These are phyloP conservation scores for Cytospora mali DNA, from an alignment of 2,329 filamentous ascomycete genomes.

Conservation along the genomic window DNA sequence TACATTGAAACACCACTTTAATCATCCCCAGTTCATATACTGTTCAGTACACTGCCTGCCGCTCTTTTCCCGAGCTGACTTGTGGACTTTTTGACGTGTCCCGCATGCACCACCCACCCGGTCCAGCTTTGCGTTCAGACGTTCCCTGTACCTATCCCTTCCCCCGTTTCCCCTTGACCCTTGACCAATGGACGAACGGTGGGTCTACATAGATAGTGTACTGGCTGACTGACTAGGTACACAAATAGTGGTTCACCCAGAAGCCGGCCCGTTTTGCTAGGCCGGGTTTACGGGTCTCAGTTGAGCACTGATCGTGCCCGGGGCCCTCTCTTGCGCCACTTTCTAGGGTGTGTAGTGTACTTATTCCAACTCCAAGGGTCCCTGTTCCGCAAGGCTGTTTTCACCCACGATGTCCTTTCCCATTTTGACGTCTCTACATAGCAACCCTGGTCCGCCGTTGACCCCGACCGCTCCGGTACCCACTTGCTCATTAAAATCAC, in stretches of 20 bases:
- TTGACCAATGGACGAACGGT: slow-evolving; percentile 16
- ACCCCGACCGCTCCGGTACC: background rate
- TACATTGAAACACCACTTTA: background rate
- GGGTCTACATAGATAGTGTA: background rate
- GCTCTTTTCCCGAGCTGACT: background rate
- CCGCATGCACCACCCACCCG: background rate
- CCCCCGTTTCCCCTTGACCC: background rate
- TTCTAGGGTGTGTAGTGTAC: too few species aligned
- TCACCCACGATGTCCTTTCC: background rate
- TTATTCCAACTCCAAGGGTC: background rate
- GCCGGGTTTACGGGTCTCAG: background rate
- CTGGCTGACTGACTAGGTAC: too few species aligned
- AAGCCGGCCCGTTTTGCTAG: background rate
- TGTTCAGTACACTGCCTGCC: too few species aligned
- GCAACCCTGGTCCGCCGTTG: background rate
- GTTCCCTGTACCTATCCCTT: slow-evolving; percentile 13
- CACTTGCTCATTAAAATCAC: background rate
- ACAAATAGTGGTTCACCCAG: background rate
- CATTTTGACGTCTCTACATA: background rate
- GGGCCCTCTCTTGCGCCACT: slow-evolving; percentile 1
- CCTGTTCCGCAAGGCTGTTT: background rate
- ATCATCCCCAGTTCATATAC: background rate
- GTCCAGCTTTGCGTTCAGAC: background rate
- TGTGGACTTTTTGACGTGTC: background rate
- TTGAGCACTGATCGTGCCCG: background rate